Conservation (phyloP, 2,329 filamentous ascomycete species). For the Aspergillus latus region DNA sequence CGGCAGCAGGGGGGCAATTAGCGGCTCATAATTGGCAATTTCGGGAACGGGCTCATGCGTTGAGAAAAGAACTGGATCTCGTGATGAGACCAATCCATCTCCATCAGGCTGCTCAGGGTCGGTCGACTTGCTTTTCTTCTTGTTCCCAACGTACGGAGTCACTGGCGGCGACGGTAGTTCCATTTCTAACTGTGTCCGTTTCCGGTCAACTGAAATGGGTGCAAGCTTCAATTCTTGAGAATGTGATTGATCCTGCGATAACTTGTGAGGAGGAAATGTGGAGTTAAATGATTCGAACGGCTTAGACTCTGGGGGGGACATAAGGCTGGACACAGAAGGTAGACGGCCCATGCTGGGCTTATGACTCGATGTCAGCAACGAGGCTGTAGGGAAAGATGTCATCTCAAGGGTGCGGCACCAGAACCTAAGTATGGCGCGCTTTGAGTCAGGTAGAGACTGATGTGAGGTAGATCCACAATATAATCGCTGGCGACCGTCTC, state of each 20-base stretch:
- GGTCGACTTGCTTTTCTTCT: conserved; percentile 40
- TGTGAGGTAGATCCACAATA: conserved; percentile 3
- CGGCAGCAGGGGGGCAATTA: conserved; percentile 40
- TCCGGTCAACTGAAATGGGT: conserved; percentile 44
- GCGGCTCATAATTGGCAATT: conserved; percentile 39
- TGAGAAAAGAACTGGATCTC: conserved; percentile 47
- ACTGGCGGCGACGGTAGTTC: conserved; percentile 48
- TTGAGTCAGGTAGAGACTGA: neutral
- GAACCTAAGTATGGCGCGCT: neutral
- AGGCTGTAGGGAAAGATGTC: conserved; percentile 28
- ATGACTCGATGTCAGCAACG: conserved; percentile 24
- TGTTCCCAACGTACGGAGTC: conserved; percentile 44
- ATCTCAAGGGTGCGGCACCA: conserved; percentile 21
- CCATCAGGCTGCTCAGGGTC: conserved; percentile 35
- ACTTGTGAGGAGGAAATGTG: conserved; percentile 29
- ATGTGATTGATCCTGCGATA: conserved; percentile 30
- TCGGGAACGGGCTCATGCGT: conserved; percentile 36
- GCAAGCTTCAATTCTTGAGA: conserved; percentile 38
- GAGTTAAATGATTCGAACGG: conserved; percentile 51
- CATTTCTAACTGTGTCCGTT: conserved; percentile 44
- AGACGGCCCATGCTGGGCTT: conserved; percentile 43
- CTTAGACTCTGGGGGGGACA: conserved; percentile 50
- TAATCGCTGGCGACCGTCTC: conserved; percentile 1
- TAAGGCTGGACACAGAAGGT: conserved; percentile 45
- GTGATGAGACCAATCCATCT: conserved; percentile 28